Conservation (phyloP, 78 protist species). For the Dictyostelium citrinum region DNA sequence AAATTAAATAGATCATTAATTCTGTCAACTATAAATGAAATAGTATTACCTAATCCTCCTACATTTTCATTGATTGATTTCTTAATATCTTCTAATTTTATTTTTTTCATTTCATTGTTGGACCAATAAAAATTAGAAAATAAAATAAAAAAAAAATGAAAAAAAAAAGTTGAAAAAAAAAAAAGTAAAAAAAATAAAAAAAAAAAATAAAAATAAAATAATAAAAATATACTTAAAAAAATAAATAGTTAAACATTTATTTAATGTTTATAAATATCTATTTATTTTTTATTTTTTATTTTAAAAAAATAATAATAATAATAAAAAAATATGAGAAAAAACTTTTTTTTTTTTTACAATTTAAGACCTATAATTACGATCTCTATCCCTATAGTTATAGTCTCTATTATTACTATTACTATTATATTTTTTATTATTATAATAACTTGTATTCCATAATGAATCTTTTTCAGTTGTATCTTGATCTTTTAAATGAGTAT, state of each 20-base stretch:
- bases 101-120: background rate
- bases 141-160: background rate
- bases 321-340: too few species aligned
- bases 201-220: too few species aligned
- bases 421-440: background rate
- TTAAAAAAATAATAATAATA: too few species aligned
- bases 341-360: background rate
- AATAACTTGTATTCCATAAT: constrained; percentile 26
- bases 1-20: background rate
- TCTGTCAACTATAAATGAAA: constrained; percentile 3
- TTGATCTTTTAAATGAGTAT: constrained; percentile 79
- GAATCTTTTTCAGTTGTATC: constrained; percentile 51
- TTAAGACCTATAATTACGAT: background rate
- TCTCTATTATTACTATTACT: background rate
- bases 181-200: background rate
- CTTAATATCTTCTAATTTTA: background rate
- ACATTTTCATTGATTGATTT: background rate
- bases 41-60: constrained; percentile 1
- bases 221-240: too few species aligned
- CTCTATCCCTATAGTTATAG: background rate
- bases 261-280: too few species aligned
- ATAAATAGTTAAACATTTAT: too few species aligned
- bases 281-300: too few species aligned
- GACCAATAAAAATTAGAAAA: background rate
- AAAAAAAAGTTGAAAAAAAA: background rate